These are phyloP conservation scores for Xylaria sp. DNA, from an alignment of 2,329 filamentous ascomycete genomes.

Conservation along the genomic window DNA sequence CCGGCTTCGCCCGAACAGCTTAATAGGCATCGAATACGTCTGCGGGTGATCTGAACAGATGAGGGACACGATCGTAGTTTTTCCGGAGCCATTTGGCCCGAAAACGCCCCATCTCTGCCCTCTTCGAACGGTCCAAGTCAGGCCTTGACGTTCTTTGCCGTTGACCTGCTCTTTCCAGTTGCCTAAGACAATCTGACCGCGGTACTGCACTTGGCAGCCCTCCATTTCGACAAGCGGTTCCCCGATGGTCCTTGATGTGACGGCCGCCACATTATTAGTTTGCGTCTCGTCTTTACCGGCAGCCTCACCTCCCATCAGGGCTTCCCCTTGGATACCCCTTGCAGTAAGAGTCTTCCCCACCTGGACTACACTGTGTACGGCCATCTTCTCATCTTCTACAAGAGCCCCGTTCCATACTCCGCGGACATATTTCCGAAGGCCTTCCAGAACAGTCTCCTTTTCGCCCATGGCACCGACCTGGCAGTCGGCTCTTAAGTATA, in stretches of 20 bases:
- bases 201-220: constrained; percentile 84
- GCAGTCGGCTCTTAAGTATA: constrained; percentile 76
- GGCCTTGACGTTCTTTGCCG: constrained; percentile 65
- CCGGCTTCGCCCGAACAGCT: constrained; percentile 83
- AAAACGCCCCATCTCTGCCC: constrained; percentile 94
- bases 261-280: constrained; percentile 25
- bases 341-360: constrained; percentile 61
- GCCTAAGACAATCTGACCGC: constrained; percentile 79
- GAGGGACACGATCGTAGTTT: constrained; percentile 92
- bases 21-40: constrained; percentile 88
- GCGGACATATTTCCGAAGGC: constrained; percentile 61
- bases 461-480: constrained; percentile 73
- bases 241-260: constrained; percentile 54
- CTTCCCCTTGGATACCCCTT: constrained; percentile 53
- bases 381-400: constrained; percentile 60
- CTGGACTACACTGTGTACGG: constrained; percentile 61
- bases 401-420: constrained; percentile 58
- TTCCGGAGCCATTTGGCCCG: constrained; percentile 93
- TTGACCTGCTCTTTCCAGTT: constrained; percentile 75
- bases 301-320: constrained; percentile 49
- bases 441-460: constrained; percentile 70
- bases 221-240: constrained; percentile 87
- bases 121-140: constrained; percentile 84
- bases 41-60: constrained; percentile 97
- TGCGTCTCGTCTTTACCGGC: constrained; percentile 40